Evolutionary conservation across 805 yeast genomes (phyloP), one percentile per base, ranked within the genome.

Genomic region (Myxozyma neotropica): DNA sequence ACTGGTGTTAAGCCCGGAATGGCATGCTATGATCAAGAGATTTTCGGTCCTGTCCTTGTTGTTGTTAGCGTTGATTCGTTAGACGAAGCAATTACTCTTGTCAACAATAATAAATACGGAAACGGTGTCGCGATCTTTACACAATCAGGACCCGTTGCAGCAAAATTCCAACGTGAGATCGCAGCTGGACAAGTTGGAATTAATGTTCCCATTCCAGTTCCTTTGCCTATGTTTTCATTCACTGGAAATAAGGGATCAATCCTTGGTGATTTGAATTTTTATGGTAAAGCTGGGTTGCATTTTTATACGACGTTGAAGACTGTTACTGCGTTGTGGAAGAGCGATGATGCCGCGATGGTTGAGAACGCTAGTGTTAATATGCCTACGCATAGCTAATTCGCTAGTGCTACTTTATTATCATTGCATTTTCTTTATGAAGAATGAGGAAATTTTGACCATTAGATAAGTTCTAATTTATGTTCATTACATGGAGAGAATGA

Each of bases 201-300:
- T 67, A 86, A 86, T 68, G 89, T 86, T 38, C 91, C 92, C 15
- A 87, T 86, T 62, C 92, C 92, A 4, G 92, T 86, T 19, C 92
- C 92, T 51, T 76, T 87, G 72, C 91, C 92, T 60, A 84, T 87
- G 88, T 86, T 86, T 74, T 84, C 89, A 2, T 86, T 86, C 77
- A 87, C 92, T 12, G 92, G 92, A 27, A 83, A 82, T 73, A 85
- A 85, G 75, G 87, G 83, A 39, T 84, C 89, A 5, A 86, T 87
- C 81, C 78, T 86, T 66, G 92, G 92, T 36, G 91, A 87, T 71
- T 80, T 87, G 78, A 87, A 87, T 77, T 86, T 86, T 73, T 86
- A 86, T 74, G 92, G 92, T 59, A 84, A 85, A 76, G 80, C 87
- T n/a, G 91, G 92, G 31, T 71, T 87, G 49, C 78, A 84, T 55